Base-by-base conservation (phyloP, 169 alveolate species). In the Cryptosporidium baileyi region DNA sequence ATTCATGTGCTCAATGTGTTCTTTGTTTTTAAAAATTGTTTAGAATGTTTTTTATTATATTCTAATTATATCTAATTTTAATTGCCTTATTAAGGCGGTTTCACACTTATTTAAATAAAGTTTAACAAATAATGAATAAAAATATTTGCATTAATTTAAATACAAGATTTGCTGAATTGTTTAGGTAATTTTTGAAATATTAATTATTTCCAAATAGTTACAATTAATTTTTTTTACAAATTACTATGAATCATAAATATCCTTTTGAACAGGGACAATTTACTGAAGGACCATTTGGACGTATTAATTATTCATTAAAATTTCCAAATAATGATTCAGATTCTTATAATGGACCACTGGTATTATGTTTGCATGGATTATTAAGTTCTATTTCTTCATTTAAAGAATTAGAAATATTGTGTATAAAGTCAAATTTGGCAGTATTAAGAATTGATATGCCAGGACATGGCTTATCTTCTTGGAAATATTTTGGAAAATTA, bases 401-500 rank as follows among this genome's bases (percentile, higher is more conserved):
- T 54, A 54, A 74, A 22, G n/a, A 24, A 17, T 41, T 74, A 15
- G 85, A 54, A 17, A 32, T 30, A 15, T 51, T 19, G 15, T 38
- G 65, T 24, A 9, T 54, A 40, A 57, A 26, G 57, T 9, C 52
- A 54, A 60, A 45, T 0, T 57, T 74, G 13, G 67, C 85, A 74
- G 85, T 74, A 34, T 57, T 74, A 43, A 51, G 67, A 26, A 54
- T 74, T 32, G 85, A 74, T 57, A 54, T 74, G 67, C 85, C 85
- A n/a, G 85, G 85, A 3, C 85, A 74, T 34, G 85, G 85, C 11
- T 61, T 74, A 3, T 74, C 85, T 22, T 54, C 63, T 6, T 74
- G 85, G 85, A 36, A 44, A 3, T 74, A 57, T 28, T 74, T 74
- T 74, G 85, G 85, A 6, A 74, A 38, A 9, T 57, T 74, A 40